Base-by-base conservation (phyloP, 345 rosid species). In the Noccaea caerulescens region DNA sequence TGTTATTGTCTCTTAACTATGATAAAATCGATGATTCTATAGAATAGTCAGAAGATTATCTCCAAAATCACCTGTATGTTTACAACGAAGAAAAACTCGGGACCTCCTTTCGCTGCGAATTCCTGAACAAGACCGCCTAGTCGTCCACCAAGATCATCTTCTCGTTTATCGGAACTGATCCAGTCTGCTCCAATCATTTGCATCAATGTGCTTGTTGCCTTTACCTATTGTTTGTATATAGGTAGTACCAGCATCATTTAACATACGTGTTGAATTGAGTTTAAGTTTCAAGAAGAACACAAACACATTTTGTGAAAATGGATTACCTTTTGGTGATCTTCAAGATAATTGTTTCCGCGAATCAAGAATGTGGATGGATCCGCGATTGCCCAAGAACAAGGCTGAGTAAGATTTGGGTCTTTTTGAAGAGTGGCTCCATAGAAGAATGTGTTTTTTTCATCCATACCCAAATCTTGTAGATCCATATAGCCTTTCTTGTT, bases 101-200 rank as follows among this genome's bases (percentile, higher is more conserved):
- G 83, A 25, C 88, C 77, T 34, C 89, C 88, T 73, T 51, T 72
- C 1, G 76, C 79, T 44, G 93, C 88, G 39, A 71, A 82, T 43
- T 78, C 82, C 84, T 92, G 91, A 72, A 94, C 88, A 44, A 94
- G 69, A 56, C 98, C 77, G 30, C 82, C 84, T 20, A 81, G 80
- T 32, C 93, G 87, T 71, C 89, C 80, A 51, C 84, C 89, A 30
- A 94, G 92, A 78, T 88, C 79, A 72, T 89, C 93, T 81, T 92
- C 96, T 20, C 88, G 78, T 66, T 73, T 79, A 67, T 79, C 75
- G 8, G 99, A 92, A 77, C 84, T 86, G 56, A 94, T 79, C 96
- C 97, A 94, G 68, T 94, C 99, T 10, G 96, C 97, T n/a, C 98
- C 99, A 44, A 91, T 78, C 90, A 94, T 78, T 83, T 88, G 88